phyloP scores from a whole-genome alignment of 805 yeast genomes.

The Lachancea sp. region DNA sequence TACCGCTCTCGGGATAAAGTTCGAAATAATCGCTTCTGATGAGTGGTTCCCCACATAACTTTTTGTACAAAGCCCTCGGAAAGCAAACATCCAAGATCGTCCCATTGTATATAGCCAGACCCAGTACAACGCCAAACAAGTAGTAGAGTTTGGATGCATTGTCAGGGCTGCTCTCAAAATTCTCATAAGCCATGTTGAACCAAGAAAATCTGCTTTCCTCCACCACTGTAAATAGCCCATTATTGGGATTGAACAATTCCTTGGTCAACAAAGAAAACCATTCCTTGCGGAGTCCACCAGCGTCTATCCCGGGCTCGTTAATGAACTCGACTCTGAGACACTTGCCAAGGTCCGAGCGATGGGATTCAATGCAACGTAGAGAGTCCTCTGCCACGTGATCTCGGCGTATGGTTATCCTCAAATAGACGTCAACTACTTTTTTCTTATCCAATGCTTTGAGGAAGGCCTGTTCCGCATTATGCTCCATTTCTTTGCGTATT shows the following conservation, averaged over 20 bases:
- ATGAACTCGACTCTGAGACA: conserved; percentile 72
- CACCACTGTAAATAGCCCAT: conserved; percentile 59
- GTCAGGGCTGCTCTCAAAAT: conserved; percentile 13
- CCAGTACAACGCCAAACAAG: conserved; percentile 79
- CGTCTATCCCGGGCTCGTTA: conserved; percentile 91
- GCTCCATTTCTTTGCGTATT: conserved; percentile 72
- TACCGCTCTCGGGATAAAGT: conserved; percentile 62
- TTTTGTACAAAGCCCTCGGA: conserved; percentile 72
- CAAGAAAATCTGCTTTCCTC: conserved; percentile 69
- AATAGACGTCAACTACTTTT: conserved; percentile 57
- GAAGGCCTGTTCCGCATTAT: conserved; percentile 85
- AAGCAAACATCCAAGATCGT: conserved; percentile 75
- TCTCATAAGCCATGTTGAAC: conserved; percentile 48
- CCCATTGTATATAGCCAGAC: conserved; percentile 86
- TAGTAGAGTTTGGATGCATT: conserved; percentile 51
- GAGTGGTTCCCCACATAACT: conserved; percentile 50
- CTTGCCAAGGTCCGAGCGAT: conserved; percentile 59
- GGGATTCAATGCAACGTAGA: conserved; percentile 50
- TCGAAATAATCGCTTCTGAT: conserved; percentile 59
- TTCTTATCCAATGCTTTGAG: conserved; percentile 62
- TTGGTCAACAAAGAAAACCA: conserved; percentile 79
- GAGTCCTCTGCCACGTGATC: conserved; percentile 68
- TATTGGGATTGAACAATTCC: conserved; percentile 60
- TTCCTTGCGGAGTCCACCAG: conserved; percentile 89
- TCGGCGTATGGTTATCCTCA: conserved; percentile 65